Evolutionary conservation across 192 early-diverging fungal genomes (phyloP), one percentile per base, ranked within the genome.

Genomic region (Coemansia sp.): DNA sequence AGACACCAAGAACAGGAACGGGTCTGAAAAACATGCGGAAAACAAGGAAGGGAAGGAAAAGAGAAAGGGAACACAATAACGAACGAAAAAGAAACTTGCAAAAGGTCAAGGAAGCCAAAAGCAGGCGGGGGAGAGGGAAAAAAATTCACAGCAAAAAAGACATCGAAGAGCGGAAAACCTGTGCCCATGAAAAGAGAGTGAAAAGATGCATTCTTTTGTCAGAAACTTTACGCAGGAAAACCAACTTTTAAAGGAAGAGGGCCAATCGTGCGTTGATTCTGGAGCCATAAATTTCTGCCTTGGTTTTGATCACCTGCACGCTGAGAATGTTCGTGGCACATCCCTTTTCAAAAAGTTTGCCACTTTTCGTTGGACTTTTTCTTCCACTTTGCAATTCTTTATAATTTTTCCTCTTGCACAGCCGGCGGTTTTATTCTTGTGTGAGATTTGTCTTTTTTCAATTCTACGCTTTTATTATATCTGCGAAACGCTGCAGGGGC

Each of bases 1-100:
- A 49, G 23, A 25, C 46, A 49, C 46, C 46, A 49, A n/a, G 42
- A 45, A n/a, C 42, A 16, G 23, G 46, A 49, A 49, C 46, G 46
- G 13, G 46, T 49, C 12, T 23, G n/a, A 25, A 49, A 49, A 4
- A 29, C 53, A 56, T 34, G 53, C 53, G 31, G 31, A 56, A 34
- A 56, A 56, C 53, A 56, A 34, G 53, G 29, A n/a, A 16, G 7
- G 29, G 20, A 31, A 34, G 16, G 18, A 56, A 3, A 31, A 21
- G 13, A 15, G 39, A 15, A 40, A 15, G 9, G 39, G 39, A 40
- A 40, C 39, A 49, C 23, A 49, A 49, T 49, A 49, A 25, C 4
- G 46, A 49, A 49, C 7, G 6, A 49, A 49, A 42, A 42, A 42
- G 15, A 15, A 42, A 13, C 15, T 2, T n/a, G n/a, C n/a, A n/a